Percentiles rank a stretch among this genome's conserved stretches.
Evolutionary conservation across 371 early-diverging fungal species (phyloP).

Genomic region (Entomophthora muscae): DNA sequence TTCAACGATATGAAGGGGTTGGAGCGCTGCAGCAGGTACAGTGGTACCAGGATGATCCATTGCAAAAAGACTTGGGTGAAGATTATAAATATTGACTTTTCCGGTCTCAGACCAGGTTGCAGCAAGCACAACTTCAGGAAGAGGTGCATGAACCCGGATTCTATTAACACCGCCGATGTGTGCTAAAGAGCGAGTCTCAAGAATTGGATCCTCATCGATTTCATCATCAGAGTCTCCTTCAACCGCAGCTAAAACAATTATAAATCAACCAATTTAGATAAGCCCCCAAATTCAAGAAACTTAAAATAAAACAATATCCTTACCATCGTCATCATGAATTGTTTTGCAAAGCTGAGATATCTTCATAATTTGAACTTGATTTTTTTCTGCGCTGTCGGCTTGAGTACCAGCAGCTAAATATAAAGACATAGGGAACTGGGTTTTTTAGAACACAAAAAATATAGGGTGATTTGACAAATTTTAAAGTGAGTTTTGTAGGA

Average conservation of each 20-base stretch:
- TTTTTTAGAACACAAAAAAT: not conserved
- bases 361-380: conserved; percentile 85
- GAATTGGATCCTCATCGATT: conserved; percentile 81
- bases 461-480: not conserved
- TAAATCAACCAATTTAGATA: not conserved
- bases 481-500: not conserved
- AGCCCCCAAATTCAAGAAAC: not conserved
- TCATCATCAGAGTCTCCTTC: conserved; percentile 54
- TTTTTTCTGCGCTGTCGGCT: conserved; percentile 60
- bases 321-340: conserved; percentile 53
- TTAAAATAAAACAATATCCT: not conserved
- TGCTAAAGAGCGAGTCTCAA: conserved; percentile 61
- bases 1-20: conserved; percentile 59
- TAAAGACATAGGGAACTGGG: conserved; percentile 70
- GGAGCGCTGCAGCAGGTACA: conserved; percentile 35
- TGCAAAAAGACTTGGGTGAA: conserved; percentile 44
- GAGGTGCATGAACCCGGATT: conserved; percentile 28
- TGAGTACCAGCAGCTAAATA: conserved; percentile 93
- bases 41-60: conserved; percentile 62
- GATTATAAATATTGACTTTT: conserved; percentile 80
- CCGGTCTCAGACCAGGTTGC: conserved; percentile 92
- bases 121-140: conserved; percentile 32
- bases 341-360: conserved; percentile 80
- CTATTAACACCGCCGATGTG: conserved; percentile 89
- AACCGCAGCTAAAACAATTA: conserved; percentile 13